These are phyloP conservation scores for Incumbomyces delicatus DNA, from an alignment of 2,329 filamentous ascomycete genomes.

Conservation along the genomic window DNA sequence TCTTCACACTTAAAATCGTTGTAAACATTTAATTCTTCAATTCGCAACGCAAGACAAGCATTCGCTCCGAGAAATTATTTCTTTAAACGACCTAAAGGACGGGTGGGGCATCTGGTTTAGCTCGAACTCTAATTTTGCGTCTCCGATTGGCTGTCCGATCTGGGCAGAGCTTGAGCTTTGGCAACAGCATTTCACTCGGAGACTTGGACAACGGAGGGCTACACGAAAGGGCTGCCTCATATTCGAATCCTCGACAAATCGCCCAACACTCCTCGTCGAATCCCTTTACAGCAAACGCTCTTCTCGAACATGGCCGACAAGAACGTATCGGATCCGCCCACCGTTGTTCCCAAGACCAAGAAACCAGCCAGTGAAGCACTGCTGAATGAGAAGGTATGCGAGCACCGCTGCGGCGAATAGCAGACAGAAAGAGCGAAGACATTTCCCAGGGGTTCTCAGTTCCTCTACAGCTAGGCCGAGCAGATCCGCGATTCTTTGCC, in stretches of 20 bases:
- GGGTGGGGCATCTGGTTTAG: not conserved
- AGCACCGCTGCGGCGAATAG: not conserved
- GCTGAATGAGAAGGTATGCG: slow-evolving; percentile 90
- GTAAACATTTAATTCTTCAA: no score
- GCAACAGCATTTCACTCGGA: not conserved
- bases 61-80: not conserved
- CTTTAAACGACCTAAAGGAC: not conserved
- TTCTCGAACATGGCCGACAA: slow-evolving; percentile 46
- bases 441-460: no score
- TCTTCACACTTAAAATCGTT: no score
- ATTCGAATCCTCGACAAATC: no score
- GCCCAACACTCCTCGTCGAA: no score
- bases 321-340: slow-evolving; percentile 47
- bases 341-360: slow-evolving; percentile 58
- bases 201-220: not conserved
- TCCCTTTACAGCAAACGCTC: no score
- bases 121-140: not conserved
- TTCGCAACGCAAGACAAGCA: no score
- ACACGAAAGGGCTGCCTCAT: no score
- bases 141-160: slow-evolving; percentile 2
- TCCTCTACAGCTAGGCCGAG: no score
- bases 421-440: not conserved
- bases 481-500: no score
- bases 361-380: slow-evolving; percentile 92
- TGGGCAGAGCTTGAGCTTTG: slow-evolving; percentile 5